A percentile compares a stretch with the other conserved stretches of the same genome.
Evolutionary conservation across 306 rosid genomes (phyloP).

Genomic region (Senna siamea): DNA sequence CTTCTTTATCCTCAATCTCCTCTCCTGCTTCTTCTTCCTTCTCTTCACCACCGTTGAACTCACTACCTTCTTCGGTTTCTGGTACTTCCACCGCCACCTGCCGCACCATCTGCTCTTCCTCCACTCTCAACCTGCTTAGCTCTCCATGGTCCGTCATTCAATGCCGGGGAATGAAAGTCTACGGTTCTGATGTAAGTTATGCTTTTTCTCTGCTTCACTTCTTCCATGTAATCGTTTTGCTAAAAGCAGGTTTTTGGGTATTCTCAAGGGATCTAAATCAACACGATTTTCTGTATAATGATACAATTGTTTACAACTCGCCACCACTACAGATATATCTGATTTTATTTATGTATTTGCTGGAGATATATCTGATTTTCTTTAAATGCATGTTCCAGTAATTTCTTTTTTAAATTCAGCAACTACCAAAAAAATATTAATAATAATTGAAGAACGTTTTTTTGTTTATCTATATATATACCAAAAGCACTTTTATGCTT

Average conservation of each 20-base stretch:
- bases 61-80: slow-evolving; percentile 38
- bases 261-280: not conserved
- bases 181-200: slow-evolving; percentile 70
- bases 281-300: not conserved
- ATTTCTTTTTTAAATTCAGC: not conserved
- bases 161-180: slow-evolving; percentile 63
- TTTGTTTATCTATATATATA: too few relatives aligned
- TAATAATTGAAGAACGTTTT: too few relatives aligned
- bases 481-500: not conserved
- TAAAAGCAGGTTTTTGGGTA: not conserved
- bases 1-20: slow-evolving; percentile 22
- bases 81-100: slow-evolving; percentile 32
- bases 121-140: slow-evolving; percentile 33
- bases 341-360: not conserved
- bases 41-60: slow-evolving; percentile 15
- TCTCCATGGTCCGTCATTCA: slow-evolving; percentile 71
- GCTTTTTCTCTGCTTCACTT: not conserved
- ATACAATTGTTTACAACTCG: not conserved
- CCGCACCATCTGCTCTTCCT: slow-evolving; percentile 5
- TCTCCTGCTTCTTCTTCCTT: slow-evolving; percentile 32
- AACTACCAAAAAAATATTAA: too few relatives aligned
- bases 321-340: not conserved
- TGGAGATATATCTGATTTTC: not conserved
- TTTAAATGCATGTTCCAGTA: not conserved
- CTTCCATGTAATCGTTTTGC: not conserved